A percentile compares a stretch with the other conserved stretches of the same genome.
Evolutionary conservation across 2,329 filamentous ascomycete genomes (phyloP).

Genomic region (Diaporthe amygdali): DNA sequence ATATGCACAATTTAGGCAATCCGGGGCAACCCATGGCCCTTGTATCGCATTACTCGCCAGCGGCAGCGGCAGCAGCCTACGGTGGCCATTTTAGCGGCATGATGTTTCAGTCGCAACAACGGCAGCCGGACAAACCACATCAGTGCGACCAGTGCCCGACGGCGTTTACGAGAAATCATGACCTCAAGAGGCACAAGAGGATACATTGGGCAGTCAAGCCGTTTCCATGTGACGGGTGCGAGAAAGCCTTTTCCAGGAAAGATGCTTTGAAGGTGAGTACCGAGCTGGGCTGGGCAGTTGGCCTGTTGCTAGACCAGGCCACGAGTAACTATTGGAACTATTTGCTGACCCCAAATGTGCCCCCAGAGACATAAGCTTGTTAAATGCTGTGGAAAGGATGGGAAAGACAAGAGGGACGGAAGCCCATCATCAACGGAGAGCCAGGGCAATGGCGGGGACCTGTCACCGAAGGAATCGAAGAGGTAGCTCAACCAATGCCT

Average conservation of each 20-base stretch:
- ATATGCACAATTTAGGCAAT: slow-evolving; percentile 77
- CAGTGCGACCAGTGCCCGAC: slow-evolving; percentile 92
- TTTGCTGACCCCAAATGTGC: slow-evolving; percentile 26
- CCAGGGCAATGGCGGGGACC: slow-evolving; percentile 24
- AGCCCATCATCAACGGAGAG: slow-evolving; percentile 21
- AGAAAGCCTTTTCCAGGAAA: slow-evolving; percentile 96
- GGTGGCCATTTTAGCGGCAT: slow-evolving; percentile 42
- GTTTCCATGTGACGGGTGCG: slow-evolving; percentile 88
- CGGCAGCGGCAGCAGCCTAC: slow-evolving; percentile 38
- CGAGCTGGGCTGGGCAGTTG: neutral
- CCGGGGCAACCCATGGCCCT: slow-evolving; percentile 75
- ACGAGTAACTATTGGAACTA: too few species aligned
- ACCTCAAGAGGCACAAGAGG: slow-evolving; percentile 92
- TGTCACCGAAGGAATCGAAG: slow-evolving; percentile 26
- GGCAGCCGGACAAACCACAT: slow-evolving; percentile 79
- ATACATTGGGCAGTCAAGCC: slow-evolving; percentile 97
- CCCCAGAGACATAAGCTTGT: slow-evolving; percentile 66
- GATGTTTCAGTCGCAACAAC: slow-evolving; percentile 48
- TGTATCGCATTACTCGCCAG: slow-evolving; percentile 43
- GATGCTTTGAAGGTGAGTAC: slow-evolving; percentile 89
- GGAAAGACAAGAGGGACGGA: slow-evolving; percentile 27
- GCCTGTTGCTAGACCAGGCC: neutral
- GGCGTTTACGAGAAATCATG: slow-evolving; percentile 95
- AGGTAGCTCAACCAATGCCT: neutral
- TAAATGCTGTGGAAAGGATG: slow-evolving; percentile 62